Base-by-base conservation (phyloP, 495 filamentous ascomycete genomes). In the Daldinia bambusicola region DNA sequence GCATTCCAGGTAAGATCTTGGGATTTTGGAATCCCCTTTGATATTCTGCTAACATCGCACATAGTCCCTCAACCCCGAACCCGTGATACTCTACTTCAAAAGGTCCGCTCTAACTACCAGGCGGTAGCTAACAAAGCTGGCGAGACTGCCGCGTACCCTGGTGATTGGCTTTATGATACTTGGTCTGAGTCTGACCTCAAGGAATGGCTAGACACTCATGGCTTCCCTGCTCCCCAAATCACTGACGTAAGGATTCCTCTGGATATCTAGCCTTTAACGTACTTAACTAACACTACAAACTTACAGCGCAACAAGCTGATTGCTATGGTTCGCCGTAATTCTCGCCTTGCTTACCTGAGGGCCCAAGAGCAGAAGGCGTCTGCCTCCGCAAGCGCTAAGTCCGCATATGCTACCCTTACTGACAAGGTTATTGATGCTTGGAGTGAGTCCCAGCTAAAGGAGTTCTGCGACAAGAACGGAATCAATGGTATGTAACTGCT, bases 121-220 rank as follows among this genome's bases (percentile, higher is more conserved):
- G 83, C 85, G 3, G 78, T 91, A 48, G 94, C 95, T 12, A 88
- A 93, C 76, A 98, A 97, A 81, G 84, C 86, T 43, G 92, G 92
- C 67, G 91, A 97, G 80, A 91, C 92, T 1, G 82, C 87, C 40
- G 76, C 86, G 9, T 99, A 99, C 71, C 95, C 95, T 41, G 95
- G 95, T n/a, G 89, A 97, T 80, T 99, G 95, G 95, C 82, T 98
- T 36, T 99, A 97, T 74, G 88, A 88, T 65, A 84, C 90, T 38
- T 99, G 95, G 95, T 88, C 90, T 50, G 81, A 81, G 38, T 82
- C 80, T 37, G 81, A 87, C 60, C 68, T 85, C 43, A 85, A 85
- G 80, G 86, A 90, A 71, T 99, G 92, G 91, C 89, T 98, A 9
- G 95, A 98, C 77, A 90, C 92, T 71, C 89, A 92, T 74, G 95